These are phyloP conservation scores for Arabidopsis arenosa DNA, from an alignment of 345 rosid genomes.

Conservation along the genomic window DNA sequence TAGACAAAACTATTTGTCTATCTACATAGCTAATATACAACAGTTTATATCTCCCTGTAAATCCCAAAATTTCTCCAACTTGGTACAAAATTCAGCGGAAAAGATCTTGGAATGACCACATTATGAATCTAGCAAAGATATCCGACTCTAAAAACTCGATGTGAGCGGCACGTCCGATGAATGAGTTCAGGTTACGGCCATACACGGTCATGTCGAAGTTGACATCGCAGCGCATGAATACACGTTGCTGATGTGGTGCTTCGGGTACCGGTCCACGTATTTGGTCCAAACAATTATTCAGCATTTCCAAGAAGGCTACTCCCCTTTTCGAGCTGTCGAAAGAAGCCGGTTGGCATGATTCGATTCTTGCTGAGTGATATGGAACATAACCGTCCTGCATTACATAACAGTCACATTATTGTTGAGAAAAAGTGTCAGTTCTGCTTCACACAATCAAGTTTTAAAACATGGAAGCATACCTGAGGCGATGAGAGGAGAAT, in stretches of 20 bases:
- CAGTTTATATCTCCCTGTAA: conserved; percentile 17
- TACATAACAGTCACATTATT: not conserved
- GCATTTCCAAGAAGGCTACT: conserved; percentile 80
- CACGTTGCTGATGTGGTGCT: conserved; percentile 47
- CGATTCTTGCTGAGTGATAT: conserved; percentile 93
- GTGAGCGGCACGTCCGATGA: conserved; percentile 96
- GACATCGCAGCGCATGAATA: conserved; percentile 92
- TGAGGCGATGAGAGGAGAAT: conserved; percentile 90
- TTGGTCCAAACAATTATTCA: conserved; percentile 92
- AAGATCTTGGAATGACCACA: conserved; percentile 91
- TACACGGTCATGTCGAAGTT: conserved; percentile 77
- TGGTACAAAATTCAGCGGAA: conserved; percentile 52
- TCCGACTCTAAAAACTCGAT: conserved; percentile 94
- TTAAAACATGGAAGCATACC: conserved; percentile 50
- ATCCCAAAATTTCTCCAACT: conserved; percentile 30
- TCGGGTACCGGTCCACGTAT: conserved; percentile 67
- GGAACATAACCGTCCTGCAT: conserved; percentile 96
- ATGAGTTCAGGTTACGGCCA: conserved; percentile 80
- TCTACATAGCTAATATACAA: conserved; percentile 34
- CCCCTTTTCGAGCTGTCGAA: conserved; percentile 78
- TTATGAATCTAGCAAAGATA: conserved; percentile 76
- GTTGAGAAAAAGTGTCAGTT: not conserved
- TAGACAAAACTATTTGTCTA: not conserved
- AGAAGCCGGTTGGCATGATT: conserved; percentile 80
- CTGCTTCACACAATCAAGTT: conserved; percentile 4